These are phyloP conservation scores for Podospora pseudopauciseta DNA, from an alignment of 495 filamentous ascomycete genomes.

Conservation along the genomic window DNA sequence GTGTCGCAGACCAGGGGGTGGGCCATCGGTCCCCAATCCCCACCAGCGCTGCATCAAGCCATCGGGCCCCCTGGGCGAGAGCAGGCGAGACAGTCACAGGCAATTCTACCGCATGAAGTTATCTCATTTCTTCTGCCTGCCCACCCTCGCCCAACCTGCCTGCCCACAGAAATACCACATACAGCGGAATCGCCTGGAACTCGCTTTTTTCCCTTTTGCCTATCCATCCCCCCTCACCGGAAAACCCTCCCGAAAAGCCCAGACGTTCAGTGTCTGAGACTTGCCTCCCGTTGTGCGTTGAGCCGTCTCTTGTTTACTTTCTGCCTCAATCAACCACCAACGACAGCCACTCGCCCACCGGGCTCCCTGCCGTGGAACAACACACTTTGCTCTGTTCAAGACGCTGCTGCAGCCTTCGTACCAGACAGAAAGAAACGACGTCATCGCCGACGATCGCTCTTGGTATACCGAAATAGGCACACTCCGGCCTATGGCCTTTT, in stretches of 20 bases:
- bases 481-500: slow-evolving; percentile 2
- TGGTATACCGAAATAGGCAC: not conserved
- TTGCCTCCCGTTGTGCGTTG: not conserved
- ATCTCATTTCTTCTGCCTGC: slow-evolving; percentile 22
- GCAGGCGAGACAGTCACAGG: slow-evolving; percentile 24
- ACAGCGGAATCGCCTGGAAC: too few relatives aligned
- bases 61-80: slow-evolving; percentile 1
- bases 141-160: slow-evolving; percentile 5
- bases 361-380: too few relatives aligned
- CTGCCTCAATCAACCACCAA: not conserved
- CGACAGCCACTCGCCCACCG: not conserved
- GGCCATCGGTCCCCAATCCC: slow-evolving; percentile 6
- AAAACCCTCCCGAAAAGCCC: not conserved
- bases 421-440: not conserved
- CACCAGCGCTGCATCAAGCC: slow-evolving; percentile 22
- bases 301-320: not conserved
- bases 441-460: not conserved
- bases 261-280: not conserved
- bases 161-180: slow-evolving; percentile 3
- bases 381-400: not conserved
- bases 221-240: not conserved
- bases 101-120: slow-evolving; percentile 32
- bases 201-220: slow-evolving; percentile 1
- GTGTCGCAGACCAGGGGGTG: not conserved
- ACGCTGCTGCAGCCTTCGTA: not conserved